A percentile compares a stretch with the other conserved stretches of the same genome.
phyloP scores from a whole-genome alignment of 2,329 filamentous ascomycete genomes.

The Sclerotinia minor region DNA sequence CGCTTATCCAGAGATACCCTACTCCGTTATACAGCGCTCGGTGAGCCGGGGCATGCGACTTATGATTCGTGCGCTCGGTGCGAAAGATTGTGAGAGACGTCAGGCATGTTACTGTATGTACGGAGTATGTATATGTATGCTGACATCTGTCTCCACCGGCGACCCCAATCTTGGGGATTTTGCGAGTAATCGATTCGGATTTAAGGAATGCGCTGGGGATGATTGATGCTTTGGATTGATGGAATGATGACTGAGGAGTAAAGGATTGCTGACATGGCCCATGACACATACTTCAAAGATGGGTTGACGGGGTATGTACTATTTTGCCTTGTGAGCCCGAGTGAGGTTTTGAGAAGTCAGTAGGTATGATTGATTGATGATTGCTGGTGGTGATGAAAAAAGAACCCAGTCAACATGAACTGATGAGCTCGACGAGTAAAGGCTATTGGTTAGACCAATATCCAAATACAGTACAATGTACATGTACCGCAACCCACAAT shows the following conservation, averaged over 20 bases:
- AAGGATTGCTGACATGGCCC: neutral
- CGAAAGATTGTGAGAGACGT: neutral
- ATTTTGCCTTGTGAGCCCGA: neutral
- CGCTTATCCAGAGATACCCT: no score
- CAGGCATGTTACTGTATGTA: neutral
- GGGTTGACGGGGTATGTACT: no score
- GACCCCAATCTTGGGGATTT: constrained; percentile 16
- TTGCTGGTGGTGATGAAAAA: neutral
- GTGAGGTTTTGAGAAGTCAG: neutral
- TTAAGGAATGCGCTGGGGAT: neutral
- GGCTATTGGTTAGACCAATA: neutral
- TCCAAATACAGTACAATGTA: neutral
- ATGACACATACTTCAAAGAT: no score
- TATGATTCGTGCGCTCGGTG: constrained; percentile 11
- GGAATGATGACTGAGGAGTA: neutral
- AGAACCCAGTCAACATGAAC: neutral
- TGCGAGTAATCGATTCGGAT: neutral
- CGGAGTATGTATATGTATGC: neutral
- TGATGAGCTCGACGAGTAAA: neutral
- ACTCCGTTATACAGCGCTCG: neutral
- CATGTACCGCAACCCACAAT: neutral
- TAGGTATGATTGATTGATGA: neutral
- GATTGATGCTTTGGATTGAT: neutral
- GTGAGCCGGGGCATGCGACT: neutral
- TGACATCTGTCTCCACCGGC: neutral